Evolutionary conservation across 2,329 filamentous ascomycete species (phyloP).

Genomic region (Clarireedia hainanense): DNA sequence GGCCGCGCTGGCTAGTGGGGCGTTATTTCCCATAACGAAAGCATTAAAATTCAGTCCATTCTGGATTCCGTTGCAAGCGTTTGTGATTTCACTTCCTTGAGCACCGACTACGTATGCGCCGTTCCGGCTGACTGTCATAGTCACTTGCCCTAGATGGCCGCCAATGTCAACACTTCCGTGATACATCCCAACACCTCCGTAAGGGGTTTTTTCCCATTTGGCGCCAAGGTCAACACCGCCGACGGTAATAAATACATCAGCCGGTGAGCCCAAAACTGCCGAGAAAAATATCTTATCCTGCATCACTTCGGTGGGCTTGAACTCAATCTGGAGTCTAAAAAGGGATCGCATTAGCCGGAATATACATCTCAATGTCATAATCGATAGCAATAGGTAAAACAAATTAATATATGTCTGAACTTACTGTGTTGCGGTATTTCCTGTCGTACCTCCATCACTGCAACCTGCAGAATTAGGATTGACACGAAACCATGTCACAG

Average conservation of each 20-base stretch:
- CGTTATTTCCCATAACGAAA: neutral
- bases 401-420: neutral
- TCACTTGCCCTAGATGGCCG: neutral
- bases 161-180: neutral
- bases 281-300: conserved; percentile 2
- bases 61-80: neutral
- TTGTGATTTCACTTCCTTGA: neutral
- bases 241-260: neutral
- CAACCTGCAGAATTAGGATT: neutral
- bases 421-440: neutral
- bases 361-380: neutral
- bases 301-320: neutral
- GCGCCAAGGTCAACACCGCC: neutral
- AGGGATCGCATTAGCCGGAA: neutral
- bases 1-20: neutral
- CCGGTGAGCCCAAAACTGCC: neutral
- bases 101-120: neutral
- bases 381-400: too few species aligned
- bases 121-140: neutral
- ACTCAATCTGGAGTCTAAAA: neutral
- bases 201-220: neutral
- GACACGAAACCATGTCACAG: neutral
- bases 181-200: neutral
- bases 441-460: neutral
- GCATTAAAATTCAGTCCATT: neutral